Evolutionary conservation across 148 eudicot species (phyloP).

Genomic region (Amaranthus palmeri): DNA sequence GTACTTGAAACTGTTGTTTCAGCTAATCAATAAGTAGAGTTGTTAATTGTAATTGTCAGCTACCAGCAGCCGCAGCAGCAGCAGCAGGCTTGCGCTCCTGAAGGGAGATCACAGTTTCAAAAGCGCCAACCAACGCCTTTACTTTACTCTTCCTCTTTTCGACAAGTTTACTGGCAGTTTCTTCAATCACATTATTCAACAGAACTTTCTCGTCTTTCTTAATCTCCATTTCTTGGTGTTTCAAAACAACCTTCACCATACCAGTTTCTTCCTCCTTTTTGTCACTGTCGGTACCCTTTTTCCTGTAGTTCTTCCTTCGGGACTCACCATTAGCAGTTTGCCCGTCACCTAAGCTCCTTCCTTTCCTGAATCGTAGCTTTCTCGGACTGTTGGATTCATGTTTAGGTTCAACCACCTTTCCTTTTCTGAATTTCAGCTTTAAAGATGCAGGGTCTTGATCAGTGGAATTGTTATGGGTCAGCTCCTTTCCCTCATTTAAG

Average conservation of each 20-base stretch:
- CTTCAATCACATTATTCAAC: conserved; percentile 78
- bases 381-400: conserved; percentile 35
- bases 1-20: too few species aligned
- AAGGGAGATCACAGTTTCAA: conserved; percentile 79
- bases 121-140: conserved; percentile 95
- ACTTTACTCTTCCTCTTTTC: conserved; percentile 82
- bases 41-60: too few species aligned
- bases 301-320: conserved; percentile 33
- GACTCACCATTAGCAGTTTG: conserved; percentile 25
- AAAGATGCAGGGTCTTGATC: conserved; percentile 25
- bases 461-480: conserved; percentile 16
- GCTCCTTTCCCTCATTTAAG: background rate
- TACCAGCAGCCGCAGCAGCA: background rate
- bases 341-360: conserved; percentile 26
- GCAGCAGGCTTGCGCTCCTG: conserved; percentile 53
- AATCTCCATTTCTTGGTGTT: conserved; percentile 70
- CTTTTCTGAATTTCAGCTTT: conserved; percentile 66
- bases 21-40: too few species aligned
- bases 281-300: conserved; percentile 21
- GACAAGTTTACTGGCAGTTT: conserved; percentile 84
- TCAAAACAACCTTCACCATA: conserved; percentile 50
- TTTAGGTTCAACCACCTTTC: conserved; percentile 53
- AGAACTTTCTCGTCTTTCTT: conserved; percentile 60
- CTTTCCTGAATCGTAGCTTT: conserved; percentile 47
- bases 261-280: conserved; percentile 19